Evolutionary conservation across 2,329 filamentous ascomycete genomes (phyloP).

Genomic region (Cercospora zeae-maydis): DNA sequence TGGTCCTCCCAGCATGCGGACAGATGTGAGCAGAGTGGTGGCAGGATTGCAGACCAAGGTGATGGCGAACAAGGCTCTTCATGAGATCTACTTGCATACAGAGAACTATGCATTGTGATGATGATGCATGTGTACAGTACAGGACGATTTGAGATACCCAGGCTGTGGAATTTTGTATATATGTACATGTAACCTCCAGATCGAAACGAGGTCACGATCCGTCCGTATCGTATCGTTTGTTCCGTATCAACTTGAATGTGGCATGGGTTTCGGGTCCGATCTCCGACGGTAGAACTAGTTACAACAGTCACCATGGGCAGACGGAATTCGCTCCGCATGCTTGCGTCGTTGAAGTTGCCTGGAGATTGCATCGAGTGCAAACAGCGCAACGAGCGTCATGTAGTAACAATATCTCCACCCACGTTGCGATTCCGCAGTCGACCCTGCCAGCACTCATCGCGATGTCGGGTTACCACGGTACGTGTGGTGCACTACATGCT

Average conservation of each 20-base stretch:
- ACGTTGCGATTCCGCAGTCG: not conserved
- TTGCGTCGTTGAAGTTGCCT: constrained; percentile 3
- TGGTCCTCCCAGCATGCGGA: constrained; percentile 79
- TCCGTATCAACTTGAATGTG: not conserved
- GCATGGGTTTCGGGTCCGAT: not conserved
- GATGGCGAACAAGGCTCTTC: constrained; percentile 64
- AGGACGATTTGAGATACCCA: constrained; percentile 4
- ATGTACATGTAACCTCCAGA: not conserved
- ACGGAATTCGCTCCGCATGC: not conserved
- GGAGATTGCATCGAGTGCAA: not conserved
- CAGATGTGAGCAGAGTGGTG: constrained; percentile 82
- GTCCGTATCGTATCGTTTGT: not conserved
- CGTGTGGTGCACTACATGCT: not conserved
- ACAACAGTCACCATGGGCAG: not conserved
- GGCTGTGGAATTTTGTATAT: not conserved
- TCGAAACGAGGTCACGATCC: not conserved
- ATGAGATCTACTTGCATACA: constrained; percentile 91
- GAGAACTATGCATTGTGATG: constrained; percentile 85
- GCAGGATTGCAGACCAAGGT: constrained; percentile 76
- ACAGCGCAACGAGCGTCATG: not conserved
- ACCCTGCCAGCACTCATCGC: not conserved
- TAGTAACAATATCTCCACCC: not conserved
- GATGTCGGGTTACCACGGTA: constrained; percentile 11
- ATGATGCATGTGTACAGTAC: not conserved
- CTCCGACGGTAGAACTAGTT: too few species aligned